A percentile compares a stretch with the other conserved stretches of the same genome.
Evolutionary conservation across 306 rosid genomes (phyloP).

Genomic region (Vicia faba): DNA sequence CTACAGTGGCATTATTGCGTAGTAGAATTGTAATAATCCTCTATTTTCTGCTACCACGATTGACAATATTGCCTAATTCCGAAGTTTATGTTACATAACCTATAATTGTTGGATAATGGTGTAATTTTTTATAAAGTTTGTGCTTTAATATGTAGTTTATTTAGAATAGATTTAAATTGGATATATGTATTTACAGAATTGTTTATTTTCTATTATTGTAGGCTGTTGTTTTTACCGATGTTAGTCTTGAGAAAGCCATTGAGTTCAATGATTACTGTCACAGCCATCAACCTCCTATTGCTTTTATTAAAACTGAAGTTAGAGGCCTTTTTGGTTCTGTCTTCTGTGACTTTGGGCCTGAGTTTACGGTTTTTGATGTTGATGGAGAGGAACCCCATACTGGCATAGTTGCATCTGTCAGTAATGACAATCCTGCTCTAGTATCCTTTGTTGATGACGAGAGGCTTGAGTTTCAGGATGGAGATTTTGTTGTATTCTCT

Average conservation of each 20-base stretch:
- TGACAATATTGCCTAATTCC: background rate
- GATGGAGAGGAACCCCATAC: conserved; percentile 91
- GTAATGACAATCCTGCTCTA: conserved; percentile 86
- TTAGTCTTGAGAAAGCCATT: conserved; percentile 68
- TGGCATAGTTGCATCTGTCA: conserved; percentile 86
- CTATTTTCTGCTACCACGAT: too few species aligned
- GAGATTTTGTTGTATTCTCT: conserved; percentile 86
- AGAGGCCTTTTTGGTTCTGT: conserved; percentile 94
- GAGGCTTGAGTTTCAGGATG: conserved; percentile 94
- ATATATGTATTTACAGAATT: background rate
- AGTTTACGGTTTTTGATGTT: conserved; percentile 84
- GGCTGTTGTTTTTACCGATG: conserved; percentile 88
- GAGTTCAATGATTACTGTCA: conserved; percentile 83
- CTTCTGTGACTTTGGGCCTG: conserved; percentile 95
- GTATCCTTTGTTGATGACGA: conserved; percentile 91
- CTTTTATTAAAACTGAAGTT: conserved; percentile 90
- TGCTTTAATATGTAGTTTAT: conserved; percentile 15
- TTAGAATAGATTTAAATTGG: background rate
- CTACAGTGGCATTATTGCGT: too few species aligned
- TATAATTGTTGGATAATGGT: background rate
- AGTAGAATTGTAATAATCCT: too few species aligned
- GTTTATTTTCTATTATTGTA: conserved; percentile 42
- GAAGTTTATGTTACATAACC: background rate
- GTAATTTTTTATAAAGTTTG: background rate
- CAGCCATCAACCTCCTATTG: conserved; percentile 81